Base-by-base conservation (phyloP, 257 asterid genomes). In the Prunella vulgaris region DNA sequence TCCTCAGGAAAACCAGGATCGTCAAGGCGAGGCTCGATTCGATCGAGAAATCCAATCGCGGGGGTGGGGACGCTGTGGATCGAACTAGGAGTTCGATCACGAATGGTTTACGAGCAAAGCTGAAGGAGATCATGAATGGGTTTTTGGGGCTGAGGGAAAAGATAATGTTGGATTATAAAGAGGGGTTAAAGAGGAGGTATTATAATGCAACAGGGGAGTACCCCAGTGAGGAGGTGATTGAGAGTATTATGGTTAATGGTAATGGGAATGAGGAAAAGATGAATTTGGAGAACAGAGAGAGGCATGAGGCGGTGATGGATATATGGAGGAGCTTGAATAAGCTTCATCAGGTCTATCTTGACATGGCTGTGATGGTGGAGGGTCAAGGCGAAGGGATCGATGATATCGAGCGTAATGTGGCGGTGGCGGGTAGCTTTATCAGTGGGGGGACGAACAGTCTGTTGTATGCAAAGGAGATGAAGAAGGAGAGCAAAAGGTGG, bases 271-370 rank as follows among this genome's bases (percentile, higher is more conserved):
- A 79, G 83, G 71, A 35, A 9, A 12, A 84, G 20, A 10, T 15
- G 67, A 54, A 79, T 62, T 35, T 69, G 79, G 96, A 87, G 78
- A 79, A 77, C 53, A 75, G 76, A 64, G 97, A 92, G 80, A 89
- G 87, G 72, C 95, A 89, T 51, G 90, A 88, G 58, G 92, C 86
- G 40, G 95, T 86, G 54, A 88, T 90, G 92, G 98, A 93, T 30
- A 85, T 90, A 2, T 87, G 90, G 80, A 84, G 83, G 83, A 93
- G 97, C 76, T 73, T 93, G 88, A 87, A 85, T 24, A 90, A 83
- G 81, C 98, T 90, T 69, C 97, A 90, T 81, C 96, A 88, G 75
- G 85, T 88, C 67, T 93, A 88, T 80, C 95, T 93, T 38, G 96
- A 93, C 64, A 85, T 93, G 92, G 95, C 90, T 51, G 95, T 85